Conservation (phyloP, 192 early-diverging fungal species). For the Geranomyces michiganensis region DNA sequence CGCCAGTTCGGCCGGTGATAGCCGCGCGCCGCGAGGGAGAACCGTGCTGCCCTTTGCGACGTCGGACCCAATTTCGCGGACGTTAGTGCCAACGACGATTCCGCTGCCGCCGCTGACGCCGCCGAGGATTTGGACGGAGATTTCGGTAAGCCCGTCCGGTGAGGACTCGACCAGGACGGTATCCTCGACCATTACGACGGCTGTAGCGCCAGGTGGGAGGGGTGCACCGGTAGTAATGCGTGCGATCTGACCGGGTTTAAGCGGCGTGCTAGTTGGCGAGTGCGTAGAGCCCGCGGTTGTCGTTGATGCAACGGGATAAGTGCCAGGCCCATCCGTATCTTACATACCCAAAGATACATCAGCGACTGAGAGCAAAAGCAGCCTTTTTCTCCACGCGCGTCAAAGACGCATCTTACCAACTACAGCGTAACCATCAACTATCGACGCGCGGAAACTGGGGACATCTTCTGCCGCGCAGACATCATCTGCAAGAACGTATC, state of each 20-base stretch:
- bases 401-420: conserved; percentile 49
- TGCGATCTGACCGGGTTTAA: conserved; percentile 59
- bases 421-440: conserved; percentile 96
- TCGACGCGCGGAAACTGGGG: conserved; percentile 83
- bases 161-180: conserved; percentile 68
- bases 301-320: conserved; percentile 66
- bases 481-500: conserved; percentile 76
- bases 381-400: too few species aligned
- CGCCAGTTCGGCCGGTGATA: conserved; percentile 79
- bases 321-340: conserved; percentile 80
- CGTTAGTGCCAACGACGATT: conserved; percentile 56
- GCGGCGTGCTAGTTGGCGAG: conserved; percentile 39
- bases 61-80: conserved; percentile 84
- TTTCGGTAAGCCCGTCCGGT: conserved; percentile 61
- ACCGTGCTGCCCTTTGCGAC: conserved; percentile 65
- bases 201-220: conserved; percentile 78
- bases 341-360: neutral
- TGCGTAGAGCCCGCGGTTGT: conserved; percentile 59
- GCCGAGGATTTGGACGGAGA: conserved; percentile 52
- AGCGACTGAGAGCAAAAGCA: neutral
- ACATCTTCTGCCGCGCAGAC: conserved; percentile 73
- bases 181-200: conserved; percentile 97
- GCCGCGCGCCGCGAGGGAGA: conserved; percentile 52
- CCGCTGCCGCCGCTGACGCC: too few species aligned
- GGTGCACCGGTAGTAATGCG: conserved; percentile 84